Percentiles rank a stretch among this genome's conserved stretches.
Conservation (phyloP, 805 yeast species). For the Suhomyces canberraensis region DNA sequence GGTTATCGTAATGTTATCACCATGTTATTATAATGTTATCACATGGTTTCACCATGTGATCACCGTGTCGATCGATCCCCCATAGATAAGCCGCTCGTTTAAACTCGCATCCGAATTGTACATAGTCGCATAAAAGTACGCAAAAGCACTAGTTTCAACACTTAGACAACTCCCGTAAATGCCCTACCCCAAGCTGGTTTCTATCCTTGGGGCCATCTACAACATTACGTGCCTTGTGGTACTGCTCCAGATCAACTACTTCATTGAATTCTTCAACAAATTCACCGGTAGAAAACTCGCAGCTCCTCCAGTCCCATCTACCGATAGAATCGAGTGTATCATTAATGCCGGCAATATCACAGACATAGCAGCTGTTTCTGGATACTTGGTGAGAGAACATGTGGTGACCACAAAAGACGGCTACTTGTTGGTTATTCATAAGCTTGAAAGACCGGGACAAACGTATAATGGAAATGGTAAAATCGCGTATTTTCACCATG, state of each 20-base stretch:
- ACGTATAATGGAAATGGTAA: constrained; percentile 4
- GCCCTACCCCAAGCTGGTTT: background rate
- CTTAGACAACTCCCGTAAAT: background rate
- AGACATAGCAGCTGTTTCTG: constrained; percentile 21
- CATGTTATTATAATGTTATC: too few relatives aligned
- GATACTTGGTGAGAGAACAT: constrained; percentile 26
- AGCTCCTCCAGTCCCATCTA: background rate
- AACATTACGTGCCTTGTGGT: background rate
- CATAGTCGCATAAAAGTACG: too few relatives aligned
- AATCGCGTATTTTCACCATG: constrained; percentile 33
- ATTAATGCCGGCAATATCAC: constrained; percentile 18
- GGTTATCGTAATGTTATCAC: too few relatives aligned
- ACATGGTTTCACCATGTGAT: too few relatives aligned
- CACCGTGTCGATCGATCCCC: too few relatives aligned
- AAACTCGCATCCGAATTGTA: too few relatives aligned
- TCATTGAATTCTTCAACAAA: background rate
- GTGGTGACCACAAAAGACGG: constrained; percentile 29
- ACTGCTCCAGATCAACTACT: background rate
- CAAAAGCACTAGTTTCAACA: background rate
- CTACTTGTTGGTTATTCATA: constrained; percentile 27
- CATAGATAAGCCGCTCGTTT: too few relatives aligned
- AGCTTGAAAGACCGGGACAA: constrained; percentile 15
- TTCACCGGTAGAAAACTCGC: background rate
- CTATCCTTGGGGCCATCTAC: constrained; percentile 1
- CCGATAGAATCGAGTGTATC: constrained; percentile 2